Evolutionary conservation across 768 basidiomycete genomes (phyloP).

Genomic region (Lepiota brunneoincarnata): DNA sequence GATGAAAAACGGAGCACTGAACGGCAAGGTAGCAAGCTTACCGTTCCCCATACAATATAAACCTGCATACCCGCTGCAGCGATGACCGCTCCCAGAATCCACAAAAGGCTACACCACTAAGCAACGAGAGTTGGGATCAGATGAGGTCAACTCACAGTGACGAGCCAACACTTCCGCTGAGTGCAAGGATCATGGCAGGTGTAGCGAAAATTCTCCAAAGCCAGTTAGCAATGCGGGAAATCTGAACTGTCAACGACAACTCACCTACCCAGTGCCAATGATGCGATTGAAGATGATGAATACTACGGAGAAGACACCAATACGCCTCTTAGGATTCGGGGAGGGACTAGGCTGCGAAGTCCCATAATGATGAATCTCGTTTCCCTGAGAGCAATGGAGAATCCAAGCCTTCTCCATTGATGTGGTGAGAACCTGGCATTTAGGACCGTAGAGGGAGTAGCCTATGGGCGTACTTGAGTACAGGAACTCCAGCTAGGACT

Average conservation of each 20-base stretch:
- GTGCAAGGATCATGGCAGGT: slow-evolving; percentile 27
- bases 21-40: slow-evolving; percentile 12
- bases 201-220: slow-evolving; percentile 32
- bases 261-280: slow-evolving; percentile 33
- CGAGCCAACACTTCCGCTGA: slow-evolving; percentile 32
- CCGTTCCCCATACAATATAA: slow-evolving; percentile 34
- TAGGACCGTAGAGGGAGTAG: too few species aligned
- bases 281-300: slow-evolving; percentile 38
- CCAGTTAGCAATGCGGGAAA: background rate
- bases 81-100: slow-evolving; percentile 32
- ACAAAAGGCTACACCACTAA: slow-evolving; percentile 25
- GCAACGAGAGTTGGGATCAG: background rate
- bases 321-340: slow-evolving; percentile 13
- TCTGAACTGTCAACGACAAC: background rate
- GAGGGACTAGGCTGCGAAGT: background rate
- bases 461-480: too few species aligned
- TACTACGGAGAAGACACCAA: slow-evolving; percentile 29
- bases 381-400: background rate
- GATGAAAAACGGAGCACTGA: background rate
- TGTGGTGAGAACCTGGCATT: too few species aligned
- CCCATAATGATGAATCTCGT: background rate
- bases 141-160: slow-evolving; percentile 21
- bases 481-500: too few species aligned
- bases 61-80: slow-evolving; percentile 34
- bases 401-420: background rate